phyloP scores from a whole-genome alignment of 169 alveolate species.

The Neospora caninum region DNA sequence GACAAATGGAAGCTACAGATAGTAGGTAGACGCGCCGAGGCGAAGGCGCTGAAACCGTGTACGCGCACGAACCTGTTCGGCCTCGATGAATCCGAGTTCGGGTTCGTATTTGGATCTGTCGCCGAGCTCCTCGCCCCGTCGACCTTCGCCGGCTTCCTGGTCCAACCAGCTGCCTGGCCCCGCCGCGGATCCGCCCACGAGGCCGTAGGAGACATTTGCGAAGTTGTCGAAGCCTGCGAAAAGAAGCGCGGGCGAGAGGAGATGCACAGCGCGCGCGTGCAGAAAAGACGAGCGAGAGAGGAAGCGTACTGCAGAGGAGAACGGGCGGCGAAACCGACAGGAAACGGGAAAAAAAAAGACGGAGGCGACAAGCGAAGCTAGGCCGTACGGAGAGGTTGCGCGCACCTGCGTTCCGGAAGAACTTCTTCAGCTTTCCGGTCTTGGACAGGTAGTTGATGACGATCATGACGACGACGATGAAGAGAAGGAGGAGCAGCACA shows the following conservation, averaged over 20 bases:
- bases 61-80: constrained; percentile 39
- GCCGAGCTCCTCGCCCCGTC: constrained; percentile 22
- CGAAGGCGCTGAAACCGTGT: too few species aligned
- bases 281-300: too few species aligned
- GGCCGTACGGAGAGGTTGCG: neutral
- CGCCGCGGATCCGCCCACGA: constrained; percentile 49
- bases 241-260: neutral
- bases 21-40: too few species aligned
- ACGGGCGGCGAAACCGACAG: too few species aligned
- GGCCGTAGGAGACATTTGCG: constrained; percentile 67
- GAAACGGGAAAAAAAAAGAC: too few species aligned
- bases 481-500: constrained; percentile 14
- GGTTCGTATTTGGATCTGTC: constrained; percentile 46
- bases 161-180: constrained; percentile 11
- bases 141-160: constrained; percentile 6
- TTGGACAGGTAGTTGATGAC: constrained; percentile 58
- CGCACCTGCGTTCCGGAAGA: constrained; percentile 69
- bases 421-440: constrained; percentile 47
- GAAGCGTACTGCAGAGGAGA: too few species aligned
- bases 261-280: neutral
- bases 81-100: constrained; percentile 54
- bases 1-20: too few species aligned
- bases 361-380: too few species aligned
- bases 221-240: constrained; percentile 68
- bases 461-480: constrained; percentile 45